Evolutionary conservation across 345 rosid species (phyloP).

Genomic region (Iberis pinnata): DNA sequence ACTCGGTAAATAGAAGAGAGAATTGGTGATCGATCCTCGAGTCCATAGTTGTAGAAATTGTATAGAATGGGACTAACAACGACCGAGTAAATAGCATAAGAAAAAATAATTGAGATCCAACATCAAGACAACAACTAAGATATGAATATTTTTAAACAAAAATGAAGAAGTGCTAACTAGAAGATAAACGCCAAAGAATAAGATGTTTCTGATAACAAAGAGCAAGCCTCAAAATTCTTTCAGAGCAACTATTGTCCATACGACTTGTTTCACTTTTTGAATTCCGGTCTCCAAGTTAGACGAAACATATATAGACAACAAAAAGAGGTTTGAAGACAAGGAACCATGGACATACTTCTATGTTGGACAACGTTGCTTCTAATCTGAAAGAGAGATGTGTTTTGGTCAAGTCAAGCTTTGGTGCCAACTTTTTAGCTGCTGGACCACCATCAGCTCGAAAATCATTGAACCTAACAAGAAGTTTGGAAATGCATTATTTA

Average conservation of each 20-base stretch:
- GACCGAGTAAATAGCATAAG: slow-evolving; percentile 57
- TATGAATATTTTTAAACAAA: background rate
- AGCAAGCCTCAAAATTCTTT: too few species aligned
- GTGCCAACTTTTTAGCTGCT: slow-evolving; percentile 65
- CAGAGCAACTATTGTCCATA: too few species aligned
- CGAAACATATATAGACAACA: slow-evolving; percentile 1
- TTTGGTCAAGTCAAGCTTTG: slow-evolving; percentile 50
- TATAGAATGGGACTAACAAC: slow-evolving; percentile 54
- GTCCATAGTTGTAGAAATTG: slow-evolving; percentile 78
- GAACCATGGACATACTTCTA: slow-evolving; percentile 46
- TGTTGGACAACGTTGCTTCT: slow-evolving; percentile 41
- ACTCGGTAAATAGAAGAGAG: slow-evolving; percentile 42
- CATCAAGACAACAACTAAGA: slow-evolving; percentile 4
- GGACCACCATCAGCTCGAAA: slow-evolving; percentile 80
- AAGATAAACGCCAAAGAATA: slow-evolving; percentile 68
- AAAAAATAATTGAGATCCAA: slow-evolving; percentile 12
- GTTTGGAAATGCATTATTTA: background rate
- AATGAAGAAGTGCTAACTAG: slow-evolving; percentile 44
- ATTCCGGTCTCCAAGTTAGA: slow-evolving; percentile 15
- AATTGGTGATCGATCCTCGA: slow-evolving; percentile 38
- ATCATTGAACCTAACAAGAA: slow-evolving; percentile 39
- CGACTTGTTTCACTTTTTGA: background rate
- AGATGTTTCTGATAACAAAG: too few species aligned
- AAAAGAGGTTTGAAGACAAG: background rate
- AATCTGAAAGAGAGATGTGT: slow-evolving; percentile 44